Conservation (phyloP, 257 asterid genomes). For the Rauvolfia tetraphylla region DNA sequence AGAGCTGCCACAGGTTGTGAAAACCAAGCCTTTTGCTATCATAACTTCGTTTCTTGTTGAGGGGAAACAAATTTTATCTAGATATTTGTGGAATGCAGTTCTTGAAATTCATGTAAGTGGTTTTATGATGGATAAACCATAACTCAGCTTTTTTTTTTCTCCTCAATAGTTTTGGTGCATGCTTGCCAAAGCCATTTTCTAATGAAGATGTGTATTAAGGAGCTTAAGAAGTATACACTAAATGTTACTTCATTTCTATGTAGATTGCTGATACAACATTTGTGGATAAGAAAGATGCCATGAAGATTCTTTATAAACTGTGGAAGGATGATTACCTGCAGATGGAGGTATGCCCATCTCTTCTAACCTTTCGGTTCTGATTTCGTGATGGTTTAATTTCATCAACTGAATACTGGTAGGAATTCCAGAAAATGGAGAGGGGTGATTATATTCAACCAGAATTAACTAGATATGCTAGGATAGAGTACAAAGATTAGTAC, state of each 20-base stretch:
- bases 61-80: background rate
- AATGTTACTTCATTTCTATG: conserved; percentile 2
- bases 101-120: background rate
- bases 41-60: background rate
- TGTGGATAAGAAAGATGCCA: conserved; percentile 70
- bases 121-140: background rate
- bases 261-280: conserved; percentile 78
- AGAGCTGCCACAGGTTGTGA: background rate
- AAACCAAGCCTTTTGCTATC: background rate
- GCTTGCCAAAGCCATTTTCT: background rate
- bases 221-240: background rate
- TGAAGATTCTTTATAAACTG: conserved; percentile 61
- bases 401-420: background rate
- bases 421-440: background rate
- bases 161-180: background rate
- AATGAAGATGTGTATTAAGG: background rate
- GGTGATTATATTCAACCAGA: background rate
- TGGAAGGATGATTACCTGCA: conserved; percentile 79
- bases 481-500: background rate
- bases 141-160: background rate
- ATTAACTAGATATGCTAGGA: background rate
- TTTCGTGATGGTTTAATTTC: conserved; percentile 3
- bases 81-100: background rate
- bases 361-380: background rate
- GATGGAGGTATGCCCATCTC: conserved; percentile 61